Conservation (phyloP, 176 grass and related monocot species). For the Ananas comosus region DNA sequence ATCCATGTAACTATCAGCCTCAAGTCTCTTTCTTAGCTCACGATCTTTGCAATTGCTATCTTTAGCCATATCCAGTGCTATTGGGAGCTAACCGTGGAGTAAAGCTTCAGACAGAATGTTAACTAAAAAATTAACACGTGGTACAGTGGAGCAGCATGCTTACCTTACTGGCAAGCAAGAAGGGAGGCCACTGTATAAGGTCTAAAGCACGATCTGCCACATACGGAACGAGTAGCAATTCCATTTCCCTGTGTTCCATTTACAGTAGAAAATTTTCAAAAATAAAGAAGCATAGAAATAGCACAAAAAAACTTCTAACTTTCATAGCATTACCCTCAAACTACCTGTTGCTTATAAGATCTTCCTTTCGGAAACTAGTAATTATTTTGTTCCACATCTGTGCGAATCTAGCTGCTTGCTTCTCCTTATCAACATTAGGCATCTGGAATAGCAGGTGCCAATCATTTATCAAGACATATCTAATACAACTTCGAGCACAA, state of each 20-base stretch:
- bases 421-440: constrained; percentile 36
- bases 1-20: constrained; percentile 60
- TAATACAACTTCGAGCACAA: not conserved
- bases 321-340: constrained; percentile 1
- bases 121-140: not conserved
- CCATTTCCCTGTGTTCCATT: constrained; percentile 60
- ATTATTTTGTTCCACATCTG: constrained; percentile 97
- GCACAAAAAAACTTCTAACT: not conserved
- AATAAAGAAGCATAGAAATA: constrained; percentile 13
- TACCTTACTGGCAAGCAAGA: constrained; percentile 95
- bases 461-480: not conserved
- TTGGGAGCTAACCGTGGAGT: constrained; percentile 49
- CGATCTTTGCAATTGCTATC: constrained; percentile 58
- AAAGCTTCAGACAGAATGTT: constrained; percentile 4
- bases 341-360: constrained; percentile 84
- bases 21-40: constrained; percentile 73
- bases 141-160: constrained; percentile 6
- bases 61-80: constrained; percentile 97
- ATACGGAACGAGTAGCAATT: constrained; percentile 90
- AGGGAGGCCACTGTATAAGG: constrained; percentile 87
- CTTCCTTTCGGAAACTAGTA: constrained; percentile 72
- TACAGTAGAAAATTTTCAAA: not conserved
- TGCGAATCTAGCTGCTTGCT: constrained; percentile 79
- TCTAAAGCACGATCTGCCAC: constrained; percentile 60
- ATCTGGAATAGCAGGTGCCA: constrained; percentile 26